These are phyloP conservation scores for Pleurotus salmoneostramineus DNA, from an alignment of 768 basidiomycete species.

Conservation along the genomic window DNA sequence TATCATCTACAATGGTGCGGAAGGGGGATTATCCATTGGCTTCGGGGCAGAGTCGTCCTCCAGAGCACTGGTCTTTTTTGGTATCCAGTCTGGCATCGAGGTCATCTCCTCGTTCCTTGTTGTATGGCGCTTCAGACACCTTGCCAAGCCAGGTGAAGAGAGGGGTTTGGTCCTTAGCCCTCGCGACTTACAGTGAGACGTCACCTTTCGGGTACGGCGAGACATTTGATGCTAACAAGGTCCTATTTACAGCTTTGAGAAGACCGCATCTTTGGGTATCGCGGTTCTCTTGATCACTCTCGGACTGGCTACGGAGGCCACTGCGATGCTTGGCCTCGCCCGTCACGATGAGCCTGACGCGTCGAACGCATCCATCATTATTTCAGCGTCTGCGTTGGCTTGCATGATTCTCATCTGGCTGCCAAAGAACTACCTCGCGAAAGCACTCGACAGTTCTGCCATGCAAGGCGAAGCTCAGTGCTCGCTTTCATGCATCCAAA, in stretches of 20 bases:
- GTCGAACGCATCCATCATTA: slow-evolving; percentile 36
- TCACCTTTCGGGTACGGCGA: background rate
- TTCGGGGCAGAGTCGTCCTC: slow-evolving; percentile 43
- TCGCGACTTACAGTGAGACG: slow-evolving; percentile 15
- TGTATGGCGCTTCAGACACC: slow-evolving; percentile 37
- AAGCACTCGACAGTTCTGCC: slow-evolving; percentile 36
- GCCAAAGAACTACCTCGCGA: slow-evolving; percentile 40
- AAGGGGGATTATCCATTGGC: slow-evolving; percentile 38
- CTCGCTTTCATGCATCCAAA: slow-evolving; percentile 37
- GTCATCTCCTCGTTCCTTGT: slow-evolving; percentile 40
- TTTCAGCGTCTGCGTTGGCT: slow-evolving; percentile 34
- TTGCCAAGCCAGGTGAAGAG: slow-evolving; percentile 29
- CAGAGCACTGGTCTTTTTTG: slow-evolving; percentile 42
- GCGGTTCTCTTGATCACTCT: slow-evolving; percentile 32
- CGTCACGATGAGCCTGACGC: slow-evolving; percentile 31
- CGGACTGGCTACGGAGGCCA: slow-evolving; percentile 29
- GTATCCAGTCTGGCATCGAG: slow-evolving; percentile 44
- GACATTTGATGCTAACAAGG: background rate
- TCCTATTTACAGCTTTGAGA: slow-evolving; percentile 27
- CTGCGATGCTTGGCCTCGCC: slow-evolving; percentile 29
- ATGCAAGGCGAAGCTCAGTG: slow-evolving; percentile 42
- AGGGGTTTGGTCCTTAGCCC: slow-evolving; percentile 8
- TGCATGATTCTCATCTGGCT: slow-evolving; percentile 39
- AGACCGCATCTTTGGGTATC: slow-evolving; percentile 28
- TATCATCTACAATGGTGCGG: slow-evolving; percentile 28